These are phyloP conservation scores for Penicillium concentricum DNA, from an alignment of 2,329 filamentous ascomycete species.

Conservation along the genomic window DNA sequence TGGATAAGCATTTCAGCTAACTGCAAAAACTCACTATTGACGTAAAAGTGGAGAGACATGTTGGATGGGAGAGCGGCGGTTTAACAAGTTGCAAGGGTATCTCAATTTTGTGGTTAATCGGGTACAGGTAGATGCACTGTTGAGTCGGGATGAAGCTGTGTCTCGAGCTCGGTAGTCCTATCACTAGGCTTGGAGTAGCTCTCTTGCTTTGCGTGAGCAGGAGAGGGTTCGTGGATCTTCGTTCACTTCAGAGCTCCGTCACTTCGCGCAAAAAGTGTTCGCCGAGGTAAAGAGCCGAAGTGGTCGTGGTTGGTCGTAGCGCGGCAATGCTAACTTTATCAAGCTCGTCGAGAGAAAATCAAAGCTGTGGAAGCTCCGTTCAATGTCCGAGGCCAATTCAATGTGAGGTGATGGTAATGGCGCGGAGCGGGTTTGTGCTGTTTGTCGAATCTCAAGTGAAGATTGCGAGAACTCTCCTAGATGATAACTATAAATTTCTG, in stretches of 20 bases:
- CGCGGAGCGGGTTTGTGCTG: not conserved
- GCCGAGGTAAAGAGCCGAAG: not conserved
- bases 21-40: conserved; percentile 49
- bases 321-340: not conserved
- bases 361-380: not conserved
- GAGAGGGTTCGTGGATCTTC: not conserved
- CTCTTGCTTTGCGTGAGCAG: not conserved
- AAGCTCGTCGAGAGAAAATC: not conserved
- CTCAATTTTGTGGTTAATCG: not conserved
- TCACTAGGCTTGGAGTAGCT: not conserved
- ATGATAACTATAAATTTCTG: not conserved
- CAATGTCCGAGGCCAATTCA: not conserved
- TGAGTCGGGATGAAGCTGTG: not conserved
- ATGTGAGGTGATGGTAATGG: not conserved
- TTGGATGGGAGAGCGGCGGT: conserved; percentile 9
- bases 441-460: not conserved
- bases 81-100: not conserved
- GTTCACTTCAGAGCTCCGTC: not conserved
- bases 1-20: not conserved
- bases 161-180: not conserved
- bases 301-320: not conserved
- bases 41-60: conserved; percentile 56
- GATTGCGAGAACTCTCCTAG: not conserved
- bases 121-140: not conserved
- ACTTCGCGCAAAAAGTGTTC: conserved; percentile 1